phyloP scores from a whole-genome alignment of 1,139 yeast genomes.

The Geotrichum carabidarum region DNA sequence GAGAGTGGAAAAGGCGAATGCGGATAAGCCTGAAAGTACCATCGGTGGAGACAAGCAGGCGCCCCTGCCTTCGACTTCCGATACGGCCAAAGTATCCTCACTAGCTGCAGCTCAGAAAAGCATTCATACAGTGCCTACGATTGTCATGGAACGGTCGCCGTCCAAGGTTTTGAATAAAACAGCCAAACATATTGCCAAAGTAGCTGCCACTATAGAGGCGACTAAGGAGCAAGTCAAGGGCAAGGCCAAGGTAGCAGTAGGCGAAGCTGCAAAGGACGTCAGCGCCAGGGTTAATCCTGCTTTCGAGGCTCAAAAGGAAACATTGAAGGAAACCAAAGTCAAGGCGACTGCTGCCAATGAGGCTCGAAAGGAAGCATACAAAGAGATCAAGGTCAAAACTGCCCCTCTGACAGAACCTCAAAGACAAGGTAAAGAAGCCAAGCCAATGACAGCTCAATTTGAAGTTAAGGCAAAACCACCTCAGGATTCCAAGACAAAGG shows the following conservation, averaged over 20 bases:
- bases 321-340: not conserved
- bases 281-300: not conserved
- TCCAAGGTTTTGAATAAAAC: not conserved
- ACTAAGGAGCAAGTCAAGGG: not conserved
- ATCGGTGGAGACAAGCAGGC: too few relatives aligned
- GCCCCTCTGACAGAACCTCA: not conserved
- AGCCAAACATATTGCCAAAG: slow-evolving; percentile 1
- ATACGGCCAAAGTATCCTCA: slow-evolving; percentile 4
- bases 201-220: slow-evolving; percentile 2
- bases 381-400: not conserved
- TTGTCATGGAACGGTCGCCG: slow-evolving; percentile 1
- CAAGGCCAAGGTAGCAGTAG: slow-evolving; percentile 9
- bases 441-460: not conserved
- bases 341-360: not conserved
- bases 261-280: slow-evolving; percentile 8
- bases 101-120: slow-evolving; percentile 13
- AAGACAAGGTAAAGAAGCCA: not conserved
- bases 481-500: not conserved
- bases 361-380: not conserved
- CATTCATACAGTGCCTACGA: slow-evolving; percentile 4
- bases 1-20: too few relatives aligned
- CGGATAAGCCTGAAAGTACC: too few relatives aligned
- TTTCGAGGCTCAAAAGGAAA: not conserved
- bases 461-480: not conserved
- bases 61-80: too few relatives aligned